Percentiles rank a stretch among this genome's conserved stretches.
Conservation (phyloP, 495 filamentous ascomycete genomes). For the Penicillium manginii region DNA sequence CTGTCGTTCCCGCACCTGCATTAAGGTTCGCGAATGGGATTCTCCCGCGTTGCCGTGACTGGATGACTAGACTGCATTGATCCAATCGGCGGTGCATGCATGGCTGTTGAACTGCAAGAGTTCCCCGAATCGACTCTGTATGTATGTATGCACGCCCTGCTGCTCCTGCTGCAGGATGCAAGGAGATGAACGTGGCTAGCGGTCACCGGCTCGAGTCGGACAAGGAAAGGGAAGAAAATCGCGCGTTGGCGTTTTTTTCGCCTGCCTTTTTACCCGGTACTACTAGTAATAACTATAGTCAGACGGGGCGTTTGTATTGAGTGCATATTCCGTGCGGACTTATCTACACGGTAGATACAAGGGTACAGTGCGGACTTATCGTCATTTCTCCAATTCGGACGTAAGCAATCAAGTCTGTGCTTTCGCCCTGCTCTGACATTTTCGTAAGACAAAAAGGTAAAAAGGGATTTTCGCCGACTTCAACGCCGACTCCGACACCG, state of each 20-base stretch:
- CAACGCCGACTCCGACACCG: neutral
- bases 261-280: neutral
- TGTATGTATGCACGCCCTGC: neutral
- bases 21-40: conserved; percentile 15
- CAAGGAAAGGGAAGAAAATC: conserved; percentile 1
- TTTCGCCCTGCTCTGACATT: neutral
- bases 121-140: no score
- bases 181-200: conserved; percentile 31
- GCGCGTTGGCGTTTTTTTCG: neutral
- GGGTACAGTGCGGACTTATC: neutral
- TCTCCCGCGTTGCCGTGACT: conserved; percentile 3
- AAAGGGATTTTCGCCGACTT: neutral
- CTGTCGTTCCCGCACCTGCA: conserved; percentile 26
- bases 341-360: no score
- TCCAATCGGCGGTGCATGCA: neutral
- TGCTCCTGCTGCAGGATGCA: conserved; percentile 18
- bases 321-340: neutral
- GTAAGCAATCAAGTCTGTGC: neutral
- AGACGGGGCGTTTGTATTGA: neutral
- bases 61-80: neutral
- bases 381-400: neutral
- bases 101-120: neutral
- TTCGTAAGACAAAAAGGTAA: conserved; percentile 3
- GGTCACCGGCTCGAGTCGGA: neutral
- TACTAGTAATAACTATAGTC: neutral